Conservation (phyloP, 768 basidiomycete genomes). For the Glaciozyma antarctica region DNA sequence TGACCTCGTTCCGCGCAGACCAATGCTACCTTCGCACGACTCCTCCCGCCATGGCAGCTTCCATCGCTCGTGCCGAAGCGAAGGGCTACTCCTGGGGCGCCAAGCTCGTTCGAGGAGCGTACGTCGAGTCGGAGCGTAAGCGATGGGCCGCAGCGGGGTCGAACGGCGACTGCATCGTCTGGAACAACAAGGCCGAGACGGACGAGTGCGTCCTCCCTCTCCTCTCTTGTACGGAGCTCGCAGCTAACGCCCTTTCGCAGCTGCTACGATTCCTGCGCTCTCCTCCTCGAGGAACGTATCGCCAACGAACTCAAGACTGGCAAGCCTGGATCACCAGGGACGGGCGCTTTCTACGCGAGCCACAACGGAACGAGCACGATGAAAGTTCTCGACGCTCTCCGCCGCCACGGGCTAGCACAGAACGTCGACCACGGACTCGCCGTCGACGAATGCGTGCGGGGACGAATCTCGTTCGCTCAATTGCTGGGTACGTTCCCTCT, state of each 20-base stretch:
- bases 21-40: conserved; percentile 31
- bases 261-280: conserved; percentile 30
- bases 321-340: not conserved
- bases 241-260: no score
- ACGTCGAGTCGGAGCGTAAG: conserved; percentile 33
- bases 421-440: conserved; percentile 20
- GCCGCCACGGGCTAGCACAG: conserved; percentile 24
- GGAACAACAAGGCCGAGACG: conserved; percentile 35
- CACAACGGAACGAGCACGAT: conserved; percentile 34
- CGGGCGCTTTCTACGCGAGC: conserved; percentile 33
- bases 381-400: conserved; percentile 21
- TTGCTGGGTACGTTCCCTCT: conserved; percentile 28
- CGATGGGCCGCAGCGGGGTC: not conserved
- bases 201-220: conserved; percentile 22
- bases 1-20: not conserved
- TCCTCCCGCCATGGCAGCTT: conserved; percentile 20
- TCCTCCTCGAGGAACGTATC: conserved; percentile 27
- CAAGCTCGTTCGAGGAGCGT: conserved; percentile 37
- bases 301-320: conserved; percentile 14
- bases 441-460: conserved; percentile 30
- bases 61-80: conserved; percentile 29
- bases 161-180: conserved; percentile 28
- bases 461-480: conserved; percentile 34
- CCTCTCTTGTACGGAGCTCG: not conserved
- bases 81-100: conserved; percentile 34